Evolutionary conservation across 768 basidiomycete species (phyloP).

Genomic region (Auricularia heimuer): DNA sequence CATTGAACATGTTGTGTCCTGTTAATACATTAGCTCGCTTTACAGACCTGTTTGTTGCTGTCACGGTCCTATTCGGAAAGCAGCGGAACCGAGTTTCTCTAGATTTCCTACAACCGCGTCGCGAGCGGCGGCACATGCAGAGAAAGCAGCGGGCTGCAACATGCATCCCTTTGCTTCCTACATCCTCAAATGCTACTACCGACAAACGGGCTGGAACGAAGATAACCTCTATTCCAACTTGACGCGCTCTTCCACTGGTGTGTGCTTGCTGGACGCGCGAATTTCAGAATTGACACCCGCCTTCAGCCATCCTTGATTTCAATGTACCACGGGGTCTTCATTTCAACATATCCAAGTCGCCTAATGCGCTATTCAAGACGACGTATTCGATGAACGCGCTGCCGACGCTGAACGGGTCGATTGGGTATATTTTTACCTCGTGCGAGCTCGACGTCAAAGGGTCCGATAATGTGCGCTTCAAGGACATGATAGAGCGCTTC

Average conservation of each 20-base stretch:
- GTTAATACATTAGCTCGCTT: background rate
- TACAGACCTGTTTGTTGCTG: background rate
- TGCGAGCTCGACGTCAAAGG: constrained; percentile 65
- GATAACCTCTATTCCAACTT: constrained; percentile 89
- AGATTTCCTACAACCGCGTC: constrained; percentile 5
- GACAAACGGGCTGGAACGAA: constrained; percentile 93
- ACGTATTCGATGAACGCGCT: constrained; percentile 89
- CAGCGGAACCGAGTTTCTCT: constrained; percentile 7
- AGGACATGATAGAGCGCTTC: constrained; percentile 85
- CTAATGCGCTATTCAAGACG: constrained; percentile 80
- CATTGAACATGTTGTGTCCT: background rate
- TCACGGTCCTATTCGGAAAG: background rate
- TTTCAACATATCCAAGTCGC: constrained; percentile 77
- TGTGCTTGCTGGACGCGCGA: constrained; percentile 7
- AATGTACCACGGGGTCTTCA: constrained; percentile 71
- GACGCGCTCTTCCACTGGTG: constrained; percentile 83
- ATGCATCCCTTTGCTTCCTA: constrained; percentile 88
- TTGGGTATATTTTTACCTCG: constrained; percentile 90
- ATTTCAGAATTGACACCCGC: background rate
- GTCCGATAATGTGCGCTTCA: constrained; percentile 67
- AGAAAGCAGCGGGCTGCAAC: constrained; percentile 67
- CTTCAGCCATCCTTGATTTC: constrained; percentile 85
- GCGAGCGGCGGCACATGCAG: constrained; percentile 63
- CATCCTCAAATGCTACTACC: constrained; percentile 82
- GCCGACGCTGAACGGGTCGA: constrained; percentile 84